A percentile compares a stretch with the other conserved stretches of the same genome.
Evolutionary conservation across 2,329 filamentous ascomycete genomes (phyloP).

Genomic region (Phialemonium atrogriseum): DNA sequence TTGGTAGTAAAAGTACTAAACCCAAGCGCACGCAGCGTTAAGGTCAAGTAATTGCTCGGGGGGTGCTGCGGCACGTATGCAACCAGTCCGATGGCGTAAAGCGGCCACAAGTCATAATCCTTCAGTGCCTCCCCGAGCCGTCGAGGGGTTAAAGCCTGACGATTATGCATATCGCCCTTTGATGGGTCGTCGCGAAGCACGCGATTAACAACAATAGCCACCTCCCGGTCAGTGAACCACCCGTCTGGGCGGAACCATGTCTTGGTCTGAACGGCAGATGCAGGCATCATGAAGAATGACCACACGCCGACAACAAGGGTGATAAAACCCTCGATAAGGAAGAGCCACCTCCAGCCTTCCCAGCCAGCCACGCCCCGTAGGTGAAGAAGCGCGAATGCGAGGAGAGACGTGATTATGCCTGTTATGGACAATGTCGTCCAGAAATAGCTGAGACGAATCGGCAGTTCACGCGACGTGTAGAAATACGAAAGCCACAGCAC

Average conservation of each 20-base stretch:
- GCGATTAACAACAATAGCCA: conserved; percentile 54
- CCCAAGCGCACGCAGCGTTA: conserved; percentile 32
- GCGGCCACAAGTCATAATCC: conserved; percentile 55
- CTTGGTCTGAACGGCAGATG: conserved; percentile 39
- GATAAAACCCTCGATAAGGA: conserved; percentile 43
- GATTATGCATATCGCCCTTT: conserved; percentile 55
- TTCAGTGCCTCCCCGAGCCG: conserved; percentile 41
- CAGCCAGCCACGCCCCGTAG: conserved; percentile 42
- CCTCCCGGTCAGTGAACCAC: conserved; percentile 54
- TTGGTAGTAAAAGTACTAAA: conserved; percentile 37
- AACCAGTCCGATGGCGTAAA: conserved; percentile 45
- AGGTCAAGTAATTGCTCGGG: conserved; percentile 35
- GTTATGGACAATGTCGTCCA: conserved; percentile 58
- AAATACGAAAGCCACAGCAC: conserved; percentile 67
- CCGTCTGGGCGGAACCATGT: conserved; percentile 53
- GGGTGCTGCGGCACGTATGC: conserved; percentile 33
- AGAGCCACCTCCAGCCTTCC: conserved; percentile 37
- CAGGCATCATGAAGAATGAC: conserved; percentile 36
- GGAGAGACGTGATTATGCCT: conserved; percentile 42
- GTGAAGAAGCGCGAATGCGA: conserved; percentile 45
- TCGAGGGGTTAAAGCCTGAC: conserved; percentile 36
- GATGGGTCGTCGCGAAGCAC: conserved; percentile 51
- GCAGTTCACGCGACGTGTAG: conserved; percentile 64
- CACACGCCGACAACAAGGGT: conserved; percentile 34
- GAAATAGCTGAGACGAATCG: conserved; percentile 54